Conservation (phyloP, 768 basidiomycete genomes). For the Pisolithus sp. region DNA sequence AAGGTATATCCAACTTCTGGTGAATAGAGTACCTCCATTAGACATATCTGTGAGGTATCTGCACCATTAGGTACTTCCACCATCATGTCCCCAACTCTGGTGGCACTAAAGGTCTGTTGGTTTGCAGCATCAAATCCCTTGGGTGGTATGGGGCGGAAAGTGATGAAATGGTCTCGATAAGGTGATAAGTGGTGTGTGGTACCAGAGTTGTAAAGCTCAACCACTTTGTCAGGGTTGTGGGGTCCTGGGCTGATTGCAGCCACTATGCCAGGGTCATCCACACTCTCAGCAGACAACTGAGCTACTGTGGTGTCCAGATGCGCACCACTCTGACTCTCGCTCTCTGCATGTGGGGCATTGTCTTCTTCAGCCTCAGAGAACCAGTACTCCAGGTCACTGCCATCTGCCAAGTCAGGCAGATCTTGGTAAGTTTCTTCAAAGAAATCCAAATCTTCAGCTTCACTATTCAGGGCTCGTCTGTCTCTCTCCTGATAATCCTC, state of each 20-base stretch:
- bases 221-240: neutral
- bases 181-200: neutral
- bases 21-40: neutral
- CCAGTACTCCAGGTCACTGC: neutral
- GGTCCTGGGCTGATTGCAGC: neutral
- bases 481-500: too few relatives aligned
- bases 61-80: neutral
- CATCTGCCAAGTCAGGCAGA: neutral
- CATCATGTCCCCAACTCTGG: neutral
- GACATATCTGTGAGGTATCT: constrained; percentile 6
- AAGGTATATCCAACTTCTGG: neutral
- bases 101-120: neutral
- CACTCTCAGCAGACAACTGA: neutral
- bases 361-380: neutral
- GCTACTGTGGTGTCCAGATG: neutral
- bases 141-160: neutral
- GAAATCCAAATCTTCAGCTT: too few relatives aligned
- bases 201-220: constrained; percentile 16
- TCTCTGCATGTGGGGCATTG: neutral
- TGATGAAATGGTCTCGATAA: neutral
- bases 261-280: neutral
- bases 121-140: neutral
- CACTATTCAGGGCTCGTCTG: too few relatives aligned
- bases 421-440: neutral
- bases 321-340: neutral